These are phyloP conservation scores for Fonsecaea pedrosoi DNA, from an alignment of 2,329 filamentous ascomycete genomes.

Conservation along the genomic window DNA sequence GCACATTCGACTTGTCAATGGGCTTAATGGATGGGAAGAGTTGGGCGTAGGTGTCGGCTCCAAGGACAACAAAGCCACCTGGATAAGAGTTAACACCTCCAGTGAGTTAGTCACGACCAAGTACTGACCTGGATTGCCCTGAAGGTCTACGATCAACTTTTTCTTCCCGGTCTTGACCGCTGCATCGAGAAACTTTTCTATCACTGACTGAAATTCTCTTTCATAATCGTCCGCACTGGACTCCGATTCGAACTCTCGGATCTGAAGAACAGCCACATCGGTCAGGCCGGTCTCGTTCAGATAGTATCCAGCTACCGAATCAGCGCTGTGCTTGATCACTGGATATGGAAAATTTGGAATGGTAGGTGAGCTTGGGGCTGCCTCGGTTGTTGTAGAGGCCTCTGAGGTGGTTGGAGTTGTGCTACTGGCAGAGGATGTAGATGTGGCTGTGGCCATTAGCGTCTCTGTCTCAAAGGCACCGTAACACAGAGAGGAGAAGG, in stretches of 20 bases:
- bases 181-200: conserved; percentile 53
- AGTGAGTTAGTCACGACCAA: not conserved
- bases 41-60: conserved; percentile 60
- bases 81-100: conserved; percentile 43
- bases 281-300: conserved; percentile 49
- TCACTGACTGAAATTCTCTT: conserved; percentile 33
- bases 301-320: conserved; percentile 55
- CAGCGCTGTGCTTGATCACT: conserved; percentile 45
- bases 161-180: conserved; percentile 58
- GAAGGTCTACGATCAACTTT: conserved; percentile 70
- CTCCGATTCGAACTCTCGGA: conserved; percentile 48
- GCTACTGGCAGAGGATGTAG: conserved; percentile 14
- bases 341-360: conserved; percentile 49
- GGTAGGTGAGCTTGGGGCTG: conserved; percentile 23
- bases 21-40: conserved; percentile 58
- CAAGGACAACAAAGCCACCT: conserved; percentile 58
- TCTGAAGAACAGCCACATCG: conserved; percentile 56
- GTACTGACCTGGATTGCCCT: conserved; percentile 60
- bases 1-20: conserved; percentile 56
- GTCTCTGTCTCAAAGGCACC: conserved; percentile 5
- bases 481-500: conserved; percentile 26
- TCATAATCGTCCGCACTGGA: conserved; percentile 27
- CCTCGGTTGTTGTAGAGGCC: conserved; percentile 11
- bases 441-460: conserved; percentile 3
- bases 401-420: conserved; percentile 10